These are phyloP conservation scores for Colletotrichum horii DNA, from an alignment of 2,329 filamentous ascomycete species.

Conservation along the genomic window DNA sequence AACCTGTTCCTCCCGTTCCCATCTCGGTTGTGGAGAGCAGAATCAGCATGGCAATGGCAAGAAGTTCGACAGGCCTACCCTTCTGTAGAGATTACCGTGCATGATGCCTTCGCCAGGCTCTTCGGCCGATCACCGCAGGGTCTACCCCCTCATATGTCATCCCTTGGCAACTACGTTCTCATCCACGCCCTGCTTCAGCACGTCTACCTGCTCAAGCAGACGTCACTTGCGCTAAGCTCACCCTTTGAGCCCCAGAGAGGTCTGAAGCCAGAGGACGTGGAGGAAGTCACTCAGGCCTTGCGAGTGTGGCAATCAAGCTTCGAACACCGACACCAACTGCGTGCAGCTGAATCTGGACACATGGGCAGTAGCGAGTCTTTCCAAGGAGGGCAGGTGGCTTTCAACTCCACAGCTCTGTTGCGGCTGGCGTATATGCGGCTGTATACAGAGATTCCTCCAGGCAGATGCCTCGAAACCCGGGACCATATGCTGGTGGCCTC, in stretches of 20 bases:
- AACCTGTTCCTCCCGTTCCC: conserved; percentile 59
- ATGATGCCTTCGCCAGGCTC: conserved; percentile 61
- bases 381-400: conserved; percentile 66
- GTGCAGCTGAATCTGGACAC: conserved; percentile 52
- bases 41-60: conserved; percentile 65
- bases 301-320: conserved; percentile 64
- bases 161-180: conserved; percentile 72
- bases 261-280: conserved; percentile 59
- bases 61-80: conserved; percentile 58
- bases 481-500: conserved; percentile 67
- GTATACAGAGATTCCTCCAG: conserved; percentile 68
- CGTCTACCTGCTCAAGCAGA: conserved; percentile 72
- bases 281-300: conserved; percentile 60
- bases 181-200: conserved; percentile 77
- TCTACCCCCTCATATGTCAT: conserved; percentile 56
- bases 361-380: conserved; percentile 54
- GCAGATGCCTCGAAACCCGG: conserved; percentile 67
- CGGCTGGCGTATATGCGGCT: conserved; percentile 68
- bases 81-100: conserved; percentile 57
- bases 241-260: conserved; percentile 56
- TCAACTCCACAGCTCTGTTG: conserved; percentile 67
- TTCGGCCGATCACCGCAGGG: conserved; percentile 56
- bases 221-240: conserved; percentile 54
- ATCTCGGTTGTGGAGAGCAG: conserved; percentile 62
- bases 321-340: conserved; percentile 58